Conservation (phyloP, 768 basidiomycete genomes). For the Phaeotremella skinneri region DNA sequence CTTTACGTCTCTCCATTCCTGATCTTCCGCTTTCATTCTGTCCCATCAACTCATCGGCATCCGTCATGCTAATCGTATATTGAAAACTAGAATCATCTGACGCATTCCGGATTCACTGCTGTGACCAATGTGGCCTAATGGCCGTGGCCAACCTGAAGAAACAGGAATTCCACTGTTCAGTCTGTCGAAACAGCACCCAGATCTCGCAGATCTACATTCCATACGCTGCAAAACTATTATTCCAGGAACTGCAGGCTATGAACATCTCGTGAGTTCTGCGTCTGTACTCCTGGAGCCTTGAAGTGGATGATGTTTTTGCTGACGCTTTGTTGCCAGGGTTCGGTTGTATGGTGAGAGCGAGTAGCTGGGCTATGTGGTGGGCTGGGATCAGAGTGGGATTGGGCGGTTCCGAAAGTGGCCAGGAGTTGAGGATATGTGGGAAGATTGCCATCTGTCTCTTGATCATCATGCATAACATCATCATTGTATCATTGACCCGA, state of each 20-base stretch:
- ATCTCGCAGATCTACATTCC: slow-evolving; percentile 67
- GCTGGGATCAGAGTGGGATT: background rate
- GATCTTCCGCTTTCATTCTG: slow-evolving; percentile 65
- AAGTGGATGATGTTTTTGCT: background rate
- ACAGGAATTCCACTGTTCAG: slow-evolving; percentile 96
- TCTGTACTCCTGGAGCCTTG: background rate
- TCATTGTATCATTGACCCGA: background rate
- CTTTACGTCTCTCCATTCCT: background rate
- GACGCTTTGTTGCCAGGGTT: slow-evolving; percentile 13
- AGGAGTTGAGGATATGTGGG: too few species aligned
- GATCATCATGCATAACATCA: background rate
- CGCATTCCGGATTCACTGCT: slow-evolving; percentile 73
- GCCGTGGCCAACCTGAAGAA: slow-evolving; percentile 99
- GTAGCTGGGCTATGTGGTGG: slow-evolving; percentile 6
- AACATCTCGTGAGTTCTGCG: slow-evolving; percentile 42
- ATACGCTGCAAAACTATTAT: slow-evolving; percentile 92
- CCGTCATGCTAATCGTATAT: too few species aligned
- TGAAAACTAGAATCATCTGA: slow-evolving; percentile 5
- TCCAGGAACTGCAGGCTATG: slow-evolving; percentile 64
- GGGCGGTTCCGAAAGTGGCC: too few species aligned
- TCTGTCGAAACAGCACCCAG: slow-evolving; percentile 95
- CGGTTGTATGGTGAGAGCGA: slow-evolving; percentile 43
- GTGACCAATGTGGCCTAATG: slow-evolving; percentile 93
- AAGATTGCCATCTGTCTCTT: too few species aligned
- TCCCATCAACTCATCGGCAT: too few species aligned